These are phyloP conservation scores for Colletotrichum chlorophyti DNA, from an alignment of 2,329 filamentous ascomycete genomes.

Conservation along the genomic window DNA sequence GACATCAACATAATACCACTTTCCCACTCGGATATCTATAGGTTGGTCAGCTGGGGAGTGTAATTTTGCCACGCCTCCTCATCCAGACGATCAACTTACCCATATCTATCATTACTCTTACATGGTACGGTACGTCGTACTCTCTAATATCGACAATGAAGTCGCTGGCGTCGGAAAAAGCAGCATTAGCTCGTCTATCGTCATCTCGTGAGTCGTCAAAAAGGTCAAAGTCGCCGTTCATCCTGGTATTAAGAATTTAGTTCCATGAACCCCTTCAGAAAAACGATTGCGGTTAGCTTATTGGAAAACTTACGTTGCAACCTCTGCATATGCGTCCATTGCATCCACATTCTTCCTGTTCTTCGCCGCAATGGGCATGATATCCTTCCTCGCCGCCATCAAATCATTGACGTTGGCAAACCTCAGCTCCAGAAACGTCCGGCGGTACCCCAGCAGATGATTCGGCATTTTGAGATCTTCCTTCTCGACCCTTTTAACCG, in stretches of 20 bases:
- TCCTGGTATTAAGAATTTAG: too few species aligned
- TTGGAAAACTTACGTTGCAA: constrained; percentile 72
- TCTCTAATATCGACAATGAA: constrained; percentile 98
- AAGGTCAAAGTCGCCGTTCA: constrained; percentile 86
- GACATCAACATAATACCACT: constrained; percentile 95
- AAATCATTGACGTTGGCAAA: constrained; percentile 91
- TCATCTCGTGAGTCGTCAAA: constrained; percentile 88
- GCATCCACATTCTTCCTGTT: constrained; percentile 96
- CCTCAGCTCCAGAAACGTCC: constrained; percentile 84
- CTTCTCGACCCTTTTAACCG: constrained; percentile 79
- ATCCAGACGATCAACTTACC: constrained; percentile 52
- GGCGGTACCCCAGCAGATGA: constrained; percentile 87
- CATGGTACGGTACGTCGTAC: constrained; percentile 99
- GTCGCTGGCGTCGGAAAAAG: constrained; percentile 88
- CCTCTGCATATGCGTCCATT: constrained; percentile 98
- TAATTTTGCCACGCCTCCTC: too few species aligned
- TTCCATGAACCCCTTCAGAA: too few species aligned
- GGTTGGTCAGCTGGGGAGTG: too few species aligned
- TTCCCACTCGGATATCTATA: constrained; percentile 90
- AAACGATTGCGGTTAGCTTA: too few species aligned
- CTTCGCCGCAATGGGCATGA: constrained; percentile 92
- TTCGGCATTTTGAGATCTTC: constrained; percentile 96
- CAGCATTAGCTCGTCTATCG: constrained; percentile 78
- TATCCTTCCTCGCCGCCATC: constrained; percentile 80
- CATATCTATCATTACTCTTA: constrained; percentile 96